phyloP scores from a whole-genome alignment of 352 stramenopile genomes.

The Phytophthora crassamura region DNA sequence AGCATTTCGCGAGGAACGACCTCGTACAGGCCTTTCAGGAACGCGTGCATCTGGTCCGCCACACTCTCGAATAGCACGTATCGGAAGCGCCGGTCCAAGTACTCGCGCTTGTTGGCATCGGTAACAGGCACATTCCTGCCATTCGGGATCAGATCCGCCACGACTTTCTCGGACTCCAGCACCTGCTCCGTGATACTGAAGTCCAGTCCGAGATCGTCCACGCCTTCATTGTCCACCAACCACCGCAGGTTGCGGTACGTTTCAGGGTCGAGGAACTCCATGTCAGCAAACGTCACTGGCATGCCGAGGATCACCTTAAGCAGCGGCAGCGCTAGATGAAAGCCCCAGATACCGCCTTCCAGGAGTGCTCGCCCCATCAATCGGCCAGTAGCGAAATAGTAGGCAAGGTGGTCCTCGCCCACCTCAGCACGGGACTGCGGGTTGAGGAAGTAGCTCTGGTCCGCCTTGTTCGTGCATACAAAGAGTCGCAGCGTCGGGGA shows the following conservation, averaged over 20 bases:
- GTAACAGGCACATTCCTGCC: constrained; percentile 87
- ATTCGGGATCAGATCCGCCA: constrained; percentile 57
- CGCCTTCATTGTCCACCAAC: constrained; percentile 59
- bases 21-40: constrained; percentile 96
- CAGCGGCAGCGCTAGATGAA: constrained; percentile 94
- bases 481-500: constrained; percentile 59
- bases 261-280: constrained; percentile 80
- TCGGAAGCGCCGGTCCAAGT: constrained; percentile 88
- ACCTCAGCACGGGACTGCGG: constrained; percentile 55
- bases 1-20: constrained; percentile 95
- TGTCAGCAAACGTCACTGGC: constrained; percentile 93
- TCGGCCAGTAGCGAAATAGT: constrained; percentile 66
- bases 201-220: constrained; percentile 64
- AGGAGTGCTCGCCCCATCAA: constrained; percentile 68
- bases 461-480: constrained; percentile 57
- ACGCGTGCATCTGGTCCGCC: constrained; percentile 58
- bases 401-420: constrained; percentile 67
- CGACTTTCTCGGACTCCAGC: constrained; percentile 35
- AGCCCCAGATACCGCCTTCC: constrained; percentile 92
- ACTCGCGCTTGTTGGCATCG: constrained; percentile 95
- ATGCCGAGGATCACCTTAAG: constrained; percentile 98
- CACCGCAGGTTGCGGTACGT: constrained; percentile 61
- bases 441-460: constrained; percentile 73
- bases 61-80: constrained; percentile 69
- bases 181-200: constrained; percentile 60